Conservation (phyloP, 495 filamentous ascomycete species). For the Durotheca rogersii region DNA sequence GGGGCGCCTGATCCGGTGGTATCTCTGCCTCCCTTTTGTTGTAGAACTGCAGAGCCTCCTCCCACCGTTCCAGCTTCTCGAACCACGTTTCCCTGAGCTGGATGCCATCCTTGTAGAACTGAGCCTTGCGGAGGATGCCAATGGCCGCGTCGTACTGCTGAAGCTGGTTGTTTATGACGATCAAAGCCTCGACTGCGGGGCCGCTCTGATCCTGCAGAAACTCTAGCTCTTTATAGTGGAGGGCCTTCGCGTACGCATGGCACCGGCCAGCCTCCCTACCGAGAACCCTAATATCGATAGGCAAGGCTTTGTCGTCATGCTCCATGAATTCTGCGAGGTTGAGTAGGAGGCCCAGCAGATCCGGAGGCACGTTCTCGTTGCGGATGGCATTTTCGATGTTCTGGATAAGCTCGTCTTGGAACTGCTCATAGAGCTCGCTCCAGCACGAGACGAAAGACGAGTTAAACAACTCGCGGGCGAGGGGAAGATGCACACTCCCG, state of each 20-base stretch:
- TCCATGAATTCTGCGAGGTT: constrained; percentile 99
- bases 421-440: constrained; percentile 94
- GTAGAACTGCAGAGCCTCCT: constrained; percentile 93
- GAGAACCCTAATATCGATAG: constrained; percentile 91
- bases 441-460: constrained; percentile 98
- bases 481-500: constrained; percentile 83
- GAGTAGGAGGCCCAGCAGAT: constrained; percentile 89
- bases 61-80: constrained; percentile 96
- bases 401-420: constrained; percentile 89
- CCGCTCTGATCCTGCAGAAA: constrained; percentile 96
- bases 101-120: constrained; percentile 91
- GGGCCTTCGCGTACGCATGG: constrained; percentile 94
- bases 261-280: constrained; percentile 93
- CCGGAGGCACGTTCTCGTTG: constrained; percentile 88
- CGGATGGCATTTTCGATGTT: constrained; percentile 94
- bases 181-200: constrained; percentile 93
- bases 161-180: constrained; percentile 97
- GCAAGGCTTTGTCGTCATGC: constrained; percentile 96
- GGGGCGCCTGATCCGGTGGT: constrained; percentile 57
- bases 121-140: constrained; percentile 91
- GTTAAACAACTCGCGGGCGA: constrained; percentile 95
- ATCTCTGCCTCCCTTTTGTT: constrained; percentile 72
- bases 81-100: constrained; percentile 94
- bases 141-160: constrained; percentile 98
- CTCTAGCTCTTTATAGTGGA: constrained; percentile 98